Conservation (phyloP, 768 basidiomycete genomes). For the Phylloporus arenicola region DNA sequence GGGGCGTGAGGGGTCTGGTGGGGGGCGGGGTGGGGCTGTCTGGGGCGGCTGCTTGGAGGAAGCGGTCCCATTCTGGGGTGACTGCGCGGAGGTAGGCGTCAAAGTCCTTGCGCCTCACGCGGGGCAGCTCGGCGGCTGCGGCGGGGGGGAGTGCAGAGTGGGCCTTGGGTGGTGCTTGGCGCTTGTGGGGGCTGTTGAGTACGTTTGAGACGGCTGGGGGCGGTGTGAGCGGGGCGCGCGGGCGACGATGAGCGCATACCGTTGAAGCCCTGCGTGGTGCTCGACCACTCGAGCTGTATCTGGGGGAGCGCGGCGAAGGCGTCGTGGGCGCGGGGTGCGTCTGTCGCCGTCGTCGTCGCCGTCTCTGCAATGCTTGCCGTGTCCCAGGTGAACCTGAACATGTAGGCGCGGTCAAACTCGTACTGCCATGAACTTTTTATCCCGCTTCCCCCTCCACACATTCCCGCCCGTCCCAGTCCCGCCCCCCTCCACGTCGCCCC, state of each 20-base stretch:
- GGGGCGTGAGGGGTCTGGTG: conserved; percentile 53
- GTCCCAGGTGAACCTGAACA: conserved; percentile 75
- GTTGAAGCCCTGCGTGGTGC: conserved; percentile 81
- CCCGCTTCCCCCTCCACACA: conserved; percentile 53
- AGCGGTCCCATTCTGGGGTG: conserved; percentile 70
- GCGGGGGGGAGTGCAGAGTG: conserved; percentile 74
- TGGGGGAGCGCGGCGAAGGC: conserved; percentile 43
- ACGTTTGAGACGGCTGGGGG: conserved; percentile 85
- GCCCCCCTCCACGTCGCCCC: conserved; percentile 18
- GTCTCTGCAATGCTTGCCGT: conserved; percentile 74
- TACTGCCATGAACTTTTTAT: conserved; percentile 11
- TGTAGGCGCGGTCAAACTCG: background rate
- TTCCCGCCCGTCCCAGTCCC: conserved; percentile 38
- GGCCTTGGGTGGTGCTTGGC: conserved; percentile 80
- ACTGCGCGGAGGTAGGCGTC: conserved; percentile 74
- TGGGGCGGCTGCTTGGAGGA: conserved; percentile 43
- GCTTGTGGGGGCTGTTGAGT: conserved; percentile 83
- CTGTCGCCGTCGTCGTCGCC: conserved; percentile 54
- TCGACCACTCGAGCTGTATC: conserved; percentile 62
- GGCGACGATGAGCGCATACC: conserved; percentile 43
- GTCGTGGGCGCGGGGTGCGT: conserved; percentile 45
- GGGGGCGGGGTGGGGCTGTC: conserved; percentile 31
- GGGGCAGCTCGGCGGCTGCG: conserved; percentile 69
- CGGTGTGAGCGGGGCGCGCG: conserved; percentile 1
- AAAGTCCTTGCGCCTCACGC: conserved; percentile 78